Percentiles rank a stretch among this genome's conserved stretches.
Conservation (phyloP, 73 alveolate species). For the Uronychia binucleata region DNA sequence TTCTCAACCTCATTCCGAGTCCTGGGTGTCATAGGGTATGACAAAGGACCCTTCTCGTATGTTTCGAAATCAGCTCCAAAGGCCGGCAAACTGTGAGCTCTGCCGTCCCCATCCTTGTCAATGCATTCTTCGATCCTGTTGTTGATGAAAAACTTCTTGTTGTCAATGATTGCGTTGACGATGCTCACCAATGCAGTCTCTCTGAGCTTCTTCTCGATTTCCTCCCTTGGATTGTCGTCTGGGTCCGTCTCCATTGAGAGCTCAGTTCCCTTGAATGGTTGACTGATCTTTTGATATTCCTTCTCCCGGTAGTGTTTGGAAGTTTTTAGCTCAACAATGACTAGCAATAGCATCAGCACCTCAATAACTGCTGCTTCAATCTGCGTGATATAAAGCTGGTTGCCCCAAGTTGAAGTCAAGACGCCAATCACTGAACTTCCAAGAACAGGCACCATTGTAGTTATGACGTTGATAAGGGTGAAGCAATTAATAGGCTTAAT, state of each 20-base stretch:
- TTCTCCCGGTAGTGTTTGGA: not conserved
- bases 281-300: constrained; percentile 3
- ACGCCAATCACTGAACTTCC: not conserved
- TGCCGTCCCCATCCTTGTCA: not conserved
- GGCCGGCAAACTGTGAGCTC: constrained; percentile 10
- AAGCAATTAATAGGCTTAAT: not conserved
- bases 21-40: constrained; percentile 32
- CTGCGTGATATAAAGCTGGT: constrained; percentile 9
- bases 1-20: constrained; percentile 26
- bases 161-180: constrained; percentile 34
- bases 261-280: not conserved
- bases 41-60: constrained; percentile 12
- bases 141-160: constrained; percentile 27
- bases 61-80: constrained; percentile 2
- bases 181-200: constrained; percentile 45
- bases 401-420: constrained; percentile 6
- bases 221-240: not conserved
- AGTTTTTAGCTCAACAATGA: constrained; percentile 2
- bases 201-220: constrained; percentile 36
- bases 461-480: not conserved
- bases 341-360: constrained; percentile 7
- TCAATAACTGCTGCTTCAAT: constrained; percentile 19
- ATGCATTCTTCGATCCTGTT: constrained; percentile 23
- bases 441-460: not conserved
- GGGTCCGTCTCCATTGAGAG: not conserved